Base-by-base conservation (phyloP, 305 asterid species). In the Solanum hybrid region DNA sequence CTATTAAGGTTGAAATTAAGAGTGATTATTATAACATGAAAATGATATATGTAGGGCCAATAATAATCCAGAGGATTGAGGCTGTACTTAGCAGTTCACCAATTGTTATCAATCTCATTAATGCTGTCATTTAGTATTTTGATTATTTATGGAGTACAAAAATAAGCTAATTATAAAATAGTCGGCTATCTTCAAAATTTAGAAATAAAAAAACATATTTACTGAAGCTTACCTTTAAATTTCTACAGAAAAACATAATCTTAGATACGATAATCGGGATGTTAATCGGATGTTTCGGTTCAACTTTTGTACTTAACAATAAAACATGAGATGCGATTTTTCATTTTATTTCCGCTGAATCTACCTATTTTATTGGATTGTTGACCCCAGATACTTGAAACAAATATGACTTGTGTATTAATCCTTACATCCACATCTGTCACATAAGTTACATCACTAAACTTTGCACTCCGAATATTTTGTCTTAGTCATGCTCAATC, bases 91-190 rank as follows among this genome's bases (percentile, higher is more conserved):
- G 88, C 88, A 85, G 88, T 33, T 85, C 40, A 57, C 88, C 88
- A 85, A 85, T 57, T 57, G 76, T 57, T 33, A 85, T 85, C 76
- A 85, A 57, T 85, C 76, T 85, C 46, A 85, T 85, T 57, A 85
- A 51, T 57, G 46, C 76, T 84, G 29, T 4, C 87, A 51, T 29
- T 46, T 84, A 51, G 46, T 57, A 61, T 29, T 29, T 34, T 18
- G 67, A 4, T 11, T 33, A 9, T 46, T 46, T 31, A 31, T 31
- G n/a, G 64, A 51, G 67, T 10, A 31, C 3, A 31, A 84, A 64
- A 57, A 20, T 20, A 20, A 57, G 3, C 29, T 57, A 5, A 57
- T 31, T 51, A 31, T 84, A 8, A 82, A 42, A 42, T 3, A 42
- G 87, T 83, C 20, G 40, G 87, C 40, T 4, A 73, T 71, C 77